Evolutionary conservation across 2,329 filamentous ascomycete genomes (phyloP), one percentile per base, ranked within the genome.

Genomic region (Fusarium sp.): DNA sequence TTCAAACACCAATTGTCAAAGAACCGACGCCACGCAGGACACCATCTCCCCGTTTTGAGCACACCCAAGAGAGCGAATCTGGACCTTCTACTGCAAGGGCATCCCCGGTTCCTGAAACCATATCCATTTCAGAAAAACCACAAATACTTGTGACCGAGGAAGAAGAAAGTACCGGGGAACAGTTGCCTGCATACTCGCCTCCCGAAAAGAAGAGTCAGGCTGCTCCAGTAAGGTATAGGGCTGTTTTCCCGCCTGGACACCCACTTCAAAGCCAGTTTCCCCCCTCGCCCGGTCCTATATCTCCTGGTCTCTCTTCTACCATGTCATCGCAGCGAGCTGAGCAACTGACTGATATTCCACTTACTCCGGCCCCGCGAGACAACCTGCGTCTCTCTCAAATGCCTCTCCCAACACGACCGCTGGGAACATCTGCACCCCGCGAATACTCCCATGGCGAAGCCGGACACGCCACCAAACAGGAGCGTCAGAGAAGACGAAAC

Each of bases 251-350:
- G 12, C 87, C 90, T 1, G 85, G 83, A 6, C 87, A 90, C 69
- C 82, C 84, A 1, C 77, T 86, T 44, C 82, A 82, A 47, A 75
- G 80, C 15, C 84, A 87, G 63, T 87, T 87, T 38, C 87, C 90
- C 5, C 86, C 86, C 3, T 90, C 91, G 10, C 90, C 91, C 0
- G 88, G 88, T 0, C 90, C 90, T 5, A 81, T 89, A 1, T 92
- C 92, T 3, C 91, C 92, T 4, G 91, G 87, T 0, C 82, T 92
- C 44, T 86, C 90, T 42, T 85, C 86, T 20, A 88, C 88, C 1
- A 92, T 93, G 86, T 88, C 87, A 17, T 89, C 90, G 0, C 88
- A 89, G 64, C 88, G 90, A 3, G 89, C 85, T 5, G 90, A 92
- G 49, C 86, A 84, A 28, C 85, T 94, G 84, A 85, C 87, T 3